Evolutionary conservation across 2,329 filamentous ascomycete genomes (phyloP).

Genomic region (Phyllosticta paracitricarpa): DNA sequence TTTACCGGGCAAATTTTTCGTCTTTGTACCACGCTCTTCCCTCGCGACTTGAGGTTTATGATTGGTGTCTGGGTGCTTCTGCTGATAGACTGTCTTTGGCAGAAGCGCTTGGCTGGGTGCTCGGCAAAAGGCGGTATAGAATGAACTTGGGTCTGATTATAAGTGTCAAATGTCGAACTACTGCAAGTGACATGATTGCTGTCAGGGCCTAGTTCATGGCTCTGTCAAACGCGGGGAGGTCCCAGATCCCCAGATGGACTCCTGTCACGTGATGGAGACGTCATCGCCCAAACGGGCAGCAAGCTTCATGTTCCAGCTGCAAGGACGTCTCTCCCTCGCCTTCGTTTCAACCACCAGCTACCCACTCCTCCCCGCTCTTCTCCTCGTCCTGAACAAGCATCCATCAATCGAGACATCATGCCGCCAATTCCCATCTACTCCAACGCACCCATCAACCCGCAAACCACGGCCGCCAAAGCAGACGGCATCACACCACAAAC

Average conservation of each 20-base stretch:
- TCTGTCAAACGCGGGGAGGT: background rate
- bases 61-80: slow-evolving; percentile 16
- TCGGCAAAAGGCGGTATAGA: slow-evolving; percentile 29
- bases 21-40: slow-evolving; percentile 12
- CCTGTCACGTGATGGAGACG: slow-evolving; percentile 3
- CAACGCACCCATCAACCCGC: slow-evolving; percentile 35
- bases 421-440: slow-evolving; percentile 38
- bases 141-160: slow-evolving; percentile 19
- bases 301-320: slow-evolving; percentile 1
- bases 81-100: slow-evolving; percentile 14
- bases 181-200: background rate
- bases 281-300: slow-evolving; percentile 6
- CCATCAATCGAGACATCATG: slow-evolving; percentile 23
- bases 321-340: background rate
- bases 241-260: background rate
- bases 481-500: slow-evolving; percentile 20
- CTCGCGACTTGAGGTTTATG: slow-evolving; percentile 12
- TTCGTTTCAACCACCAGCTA: background rate
- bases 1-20: slow-evolving; percentile 29
- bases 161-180: background rate
- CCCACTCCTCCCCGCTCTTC: background rate
- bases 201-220: background rate
- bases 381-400: background rate
- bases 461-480: slow-evolving; percentile 13
- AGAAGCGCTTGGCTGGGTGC: slow-evolving; percentile 16